phyloP scores from a whole-genome alignment of 768 basidiomycete genomes.

The Leucocoprinus leucothites region DNA sequence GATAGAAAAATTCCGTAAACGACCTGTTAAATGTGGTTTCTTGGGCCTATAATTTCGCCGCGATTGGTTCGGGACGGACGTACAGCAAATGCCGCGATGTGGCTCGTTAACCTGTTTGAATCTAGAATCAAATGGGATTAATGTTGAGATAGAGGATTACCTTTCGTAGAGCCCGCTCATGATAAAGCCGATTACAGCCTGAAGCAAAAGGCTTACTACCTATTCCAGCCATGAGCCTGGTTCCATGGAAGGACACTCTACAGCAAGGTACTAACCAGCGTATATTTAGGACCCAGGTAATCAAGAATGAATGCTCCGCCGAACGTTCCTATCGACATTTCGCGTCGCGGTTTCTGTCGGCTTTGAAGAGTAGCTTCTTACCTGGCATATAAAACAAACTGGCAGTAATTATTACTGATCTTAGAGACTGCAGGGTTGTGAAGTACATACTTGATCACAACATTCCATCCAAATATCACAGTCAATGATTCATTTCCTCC shows the following conservation, averaged over 20 bases:
- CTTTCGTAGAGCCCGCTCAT: constrained; percentile 80
- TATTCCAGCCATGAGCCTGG: constrained; percentile 19
- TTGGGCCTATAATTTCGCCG: constrained; percentile 3
- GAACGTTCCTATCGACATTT: constrained; percentile 58
- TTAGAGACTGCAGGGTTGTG: not conserved
- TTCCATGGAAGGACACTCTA: not conserved
- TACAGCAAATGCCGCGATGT: constrained; percentile 74
- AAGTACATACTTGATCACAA: constrained; percentile 69
- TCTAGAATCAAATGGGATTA: not conserved
- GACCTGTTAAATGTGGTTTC: constrained; percentile 42
- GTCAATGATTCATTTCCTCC: constrained; percentile 47
- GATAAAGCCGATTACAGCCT: constrained; percentile 80
- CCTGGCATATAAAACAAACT: constrained; percentile 41
- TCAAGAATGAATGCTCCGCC: constrained; percentile 76
- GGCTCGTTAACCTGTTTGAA: constrained; percentile 43
- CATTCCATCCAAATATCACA: constrained; percentile 79
- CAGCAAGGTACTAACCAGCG: constrained; percentile 48
- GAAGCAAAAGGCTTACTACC: constrained; percentile 65
- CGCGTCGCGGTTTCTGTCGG: constrained; percentile 30
- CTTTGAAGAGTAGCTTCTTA: not conserved
- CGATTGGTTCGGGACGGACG: constrained; percentile 17
- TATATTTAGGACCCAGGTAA: constrained; percentile 69
- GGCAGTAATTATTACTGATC: not conserved
- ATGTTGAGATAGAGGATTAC: constrained; percentile 23
- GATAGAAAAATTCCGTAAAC: constrained; percentile 90